Evolutionary conservation across 306 rosid genomes (phyloP), one percentile per base, ranked within the genome.

Genomic region (Adenanthera pavonina): DNA sequence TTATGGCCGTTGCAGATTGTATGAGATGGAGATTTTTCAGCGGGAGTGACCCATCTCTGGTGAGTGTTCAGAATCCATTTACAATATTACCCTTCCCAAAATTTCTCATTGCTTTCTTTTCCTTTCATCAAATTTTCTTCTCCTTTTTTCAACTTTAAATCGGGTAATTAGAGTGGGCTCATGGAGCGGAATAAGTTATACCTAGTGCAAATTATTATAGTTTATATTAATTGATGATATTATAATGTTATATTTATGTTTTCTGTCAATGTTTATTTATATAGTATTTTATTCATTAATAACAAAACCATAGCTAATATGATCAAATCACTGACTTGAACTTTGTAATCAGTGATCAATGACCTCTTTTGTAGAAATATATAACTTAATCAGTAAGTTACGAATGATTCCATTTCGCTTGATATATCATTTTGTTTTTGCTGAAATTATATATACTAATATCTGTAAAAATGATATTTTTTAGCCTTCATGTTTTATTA

Each of bases 1-100:
- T 81, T 30, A 19, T 65, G 11, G 41, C 14, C 47, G 64, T 69
- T 38, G 87, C 89, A 93, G 98, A 85, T 49, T 91, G 98, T 69
- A 72, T 83, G 12, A 87, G 94, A 81, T 86, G 91, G 89, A 90
- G 86, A 67, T 69, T 91, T 77, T 85, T 90, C 85, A 60, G 87
- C 74, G 86, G 88, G 65, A 69, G 76, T 41, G 93, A 86, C 90
- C 77, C 89, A 8, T 82, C 92, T 44, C 74, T 76, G 88, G 98
- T 94, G 75, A 88, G 92, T 86, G 25, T 62, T 83, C 17, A 52
- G 17, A 1, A 56, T 56, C 47, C 38, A 47, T 67, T 65, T 75
- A 57, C 83, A 30, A 76, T 43, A 77, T 19, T 78, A 35, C 75
- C 80, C 81, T 77, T 67, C 47, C 4, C 5, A 38, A 60, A 14